Base-by-base conservation (phyloP, 495 filamentous ascomycete species). In the Podospora conica region DNA sequence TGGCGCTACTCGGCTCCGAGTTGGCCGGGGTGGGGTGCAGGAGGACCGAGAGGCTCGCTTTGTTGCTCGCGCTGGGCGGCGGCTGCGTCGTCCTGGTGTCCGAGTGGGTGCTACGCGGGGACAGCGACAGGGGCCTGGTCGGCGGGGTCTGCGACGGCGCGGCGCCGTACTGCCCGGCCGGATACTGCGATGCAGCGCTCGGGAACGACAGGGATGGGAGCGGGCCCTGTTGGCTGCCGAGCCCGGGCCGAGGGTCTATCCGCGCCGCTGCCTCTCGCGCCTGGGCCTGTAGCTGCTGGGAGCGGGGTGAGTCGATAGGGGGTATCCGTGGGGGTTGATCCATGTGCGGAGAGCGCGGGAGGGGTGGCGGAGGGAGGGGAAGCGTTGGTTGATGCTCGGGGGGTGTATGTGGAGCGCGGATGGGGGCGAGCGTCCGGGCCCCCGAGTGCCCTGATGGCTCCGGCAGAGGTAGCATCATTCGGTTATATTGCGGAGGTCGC, bases 1-100 rank as follows among this genome's bases (percentile, higher is more conserved):
- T 80, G 22, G 78, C 77, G 66, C 79, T 79, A 60, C 64, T 78
- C 9, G 78, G 75, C 66, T 81, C 78, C 27, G 77, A 76, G 69
- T 64, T 75, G 2, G 69, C 57, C 11, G 77, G 66, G 0, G 74
- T 73, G 5, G 76, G 72, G 57, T 79, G 77, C 1, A 81, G 69
- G 20, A 75, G 69, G 1, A 72, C 75, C 8, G 76, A 78, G 5
- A 81, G 65, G 65, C 76, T 79, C 0, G 73, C 74, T 67, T 78
- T 79, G 21, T 70, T 79, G 27, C 71, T 66, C 22, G 65, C 65
- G 29, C 8, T 53, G 25, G 55, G 24, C 33, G 27, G 48, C 20
- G 10, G 12, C n/a, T n/a, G n/a, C 27, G 48, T 53, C 23, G 24
- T 54, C 12, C 31, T 65, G 23, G 64, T 21, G 20, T 76, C 71